phyloP scores from a whole-genome alignment of 1,284 basidiomycete species.

The Trichosporon sp. region DNA sequence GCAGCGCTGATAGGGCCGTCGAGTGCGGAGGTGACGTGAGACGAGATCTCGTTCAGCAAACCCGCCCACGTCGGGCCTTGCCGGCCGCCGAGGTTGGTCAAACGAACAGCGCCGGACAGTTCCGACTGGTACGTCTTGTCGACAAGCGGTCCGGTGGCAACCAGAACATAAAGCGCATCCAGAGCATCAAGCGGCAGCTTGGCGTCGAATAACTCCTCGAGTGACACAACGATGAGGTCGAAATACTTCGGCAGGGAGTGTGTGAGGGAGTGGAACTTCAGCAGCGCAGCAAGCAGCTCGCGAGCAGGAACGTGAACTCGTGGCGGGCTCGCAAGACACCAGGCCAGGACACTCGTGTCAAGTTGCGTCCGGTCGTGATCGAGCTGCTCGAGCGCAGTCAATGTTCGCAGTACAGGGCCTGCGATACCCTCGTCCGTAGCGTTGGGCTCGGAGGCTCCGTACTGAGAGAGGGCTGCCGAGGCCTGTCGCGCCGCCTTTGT shows the following conservation, averaged over 20 bases:
- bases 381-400: conserved; percentile 28
- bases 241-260: conserved; percentile 29
- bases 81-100: conserved; percentile 18
- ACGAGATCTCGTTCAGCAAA: conserved; percentile 13
- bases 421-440: conserved; percentile 19
- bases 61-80: conserved; percentile 15
- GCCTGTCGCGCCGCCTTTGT: conserved; percentile 19
- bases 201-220: conserved; percentile 24
- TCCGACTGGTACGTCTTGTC: conserved; percentile 13
- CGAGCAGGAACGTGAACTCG: conserved; percentile 15
- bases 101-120: conserved; percentile 11
- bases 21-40: conserved; percentile 1
- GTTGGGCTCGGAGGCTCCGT: conserved; percentile 16
- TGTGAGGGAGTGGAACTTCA: conserved; percentile 35
- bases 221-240: conserved; percentile 7
- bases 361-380: conserved; percentile 31
- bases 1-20: background rate
- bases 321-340: conserved; percentile 30
- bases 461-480: conserved; percentile 17
- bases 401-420: conserved; percentile 16
- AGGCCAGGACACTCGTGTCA: conserved; percentile 27
- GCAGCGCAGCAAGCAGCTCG: conserved; percentile 24
- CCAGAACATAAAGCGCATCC: conserved; percentile 27
- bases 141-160: conserved; percentile 24
- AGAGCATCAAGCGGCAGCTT: conserved; percentile 21